Percentiles rank a stretch among this genome's conserved stretches.
Conservation (phyloP, 352 stramenopile genomes). For the Elongisporangium undulatum region DNA sequence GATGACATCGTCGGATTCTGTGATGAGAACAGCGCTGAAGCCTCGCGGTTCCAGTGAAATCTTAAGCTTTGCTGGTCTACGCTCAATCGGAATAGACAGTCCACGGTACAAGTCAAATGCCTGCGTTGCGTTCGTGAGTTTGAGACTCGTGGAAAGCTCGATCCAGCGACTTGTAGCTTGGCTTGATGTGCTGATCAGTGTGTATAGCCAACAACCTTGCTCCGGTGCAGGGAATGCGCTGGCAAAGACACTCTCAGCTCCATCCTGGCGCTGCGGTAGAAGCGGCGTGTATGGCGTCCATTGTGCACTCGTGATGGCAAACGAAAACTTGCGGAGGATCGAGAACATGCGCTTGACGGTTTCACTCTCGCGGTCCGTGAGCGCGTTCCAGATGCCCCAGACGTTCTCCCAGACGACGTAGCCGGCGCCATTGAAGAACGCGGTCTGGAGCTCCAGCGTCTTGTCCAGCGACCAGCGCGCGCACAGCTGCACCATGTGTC, state of each 20-base stretch:
- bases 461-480: conserved; percentile 79
- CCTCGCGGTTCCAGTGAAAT: conserved; percentile 45
- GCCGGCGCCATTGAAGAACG: conserved; percentile 85
- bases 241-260: conserved; percentile 26
- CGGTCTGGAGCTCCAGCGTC: conserved; percentile 48
- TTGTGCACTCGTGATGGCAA: conserved; percentile 25
- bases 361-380: conserved; percentile 69
- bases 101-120: not conserved
- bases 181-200: conserved; percentile 43
- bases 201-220: conserved; percentile 40
- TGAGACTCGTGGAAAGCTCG: not conserved
- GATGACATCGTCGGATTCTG: conserved; percentile 6
- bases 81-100: not conserved
- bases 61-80: not conserved
- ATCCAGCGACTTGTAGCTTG: conserved; percentile 10
- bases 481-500: conserved; percentile 83
- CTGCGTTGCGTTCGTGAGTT: not conserved
- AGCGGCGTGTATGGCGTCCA: conserved; percentile 47
- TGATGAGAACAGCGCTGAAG: conserved; percentile 54
- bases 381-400: conserved; percentile 84
- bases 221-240: conserved; percentile 36
- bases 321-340: conserved; percentile 57
- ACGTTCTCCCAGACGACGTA: conserved; percentile 89
- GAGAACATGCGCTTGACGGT: conserved; percentile 52
- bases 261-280: conserved; percentile 6